phyloP scores from a whole-genome alignment of 208 protist genomes.

The Phytomonas sp. region DNA sequence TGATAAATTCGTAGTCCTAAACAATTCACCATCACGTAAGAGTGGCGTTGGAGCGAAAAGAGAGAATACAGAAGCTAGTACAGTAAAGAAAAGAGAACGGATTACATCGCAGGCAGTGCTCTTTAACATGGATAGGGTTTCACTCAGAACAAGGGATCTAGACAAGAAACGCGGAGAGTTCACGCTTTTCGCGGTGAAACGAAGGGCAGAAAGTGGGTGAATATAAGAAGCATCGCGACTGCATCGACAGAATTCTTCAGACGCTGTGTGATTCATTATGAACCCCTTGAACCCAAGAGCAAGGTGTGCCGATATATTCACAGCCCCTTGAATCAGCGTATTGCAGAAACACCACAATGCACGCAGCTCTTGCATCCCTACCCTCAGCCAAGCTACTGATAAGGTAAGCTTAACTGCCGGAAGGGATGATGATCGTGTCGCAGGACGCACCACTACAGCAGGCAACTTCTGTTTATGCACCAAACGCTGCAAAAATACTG shows the following conservation, averaged over 20 bases:
- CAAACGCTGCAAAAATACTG: background rate
- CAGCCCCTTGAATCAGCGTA: background rate
- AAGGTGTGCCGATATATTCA: background rate
- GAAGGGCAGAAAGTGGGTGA: background rate
- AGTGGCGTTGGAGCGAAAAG: background rate
- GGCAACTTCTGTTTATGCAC: background rate
- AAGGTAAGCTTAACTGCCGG: background rate
- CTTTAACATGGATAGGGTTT: background rate
- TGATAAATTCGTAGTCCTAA: background rate
- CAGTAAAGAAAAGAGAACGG: background rate
- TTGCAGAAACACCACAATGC: background rate
- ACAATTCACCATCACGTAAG: background rate
- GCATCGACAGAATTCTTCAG: background rate
- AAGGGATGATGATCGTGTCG: background rate
- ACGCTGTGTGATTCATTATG: background rate
- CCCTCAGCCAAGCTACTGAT: background rate
- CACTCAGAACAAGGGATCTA: background rate
- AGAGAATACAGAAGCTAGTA: background rate
- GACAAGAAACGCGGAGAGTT: background rate
- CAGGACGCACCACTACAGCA: background rate
- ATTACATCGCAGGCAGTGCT: background rate
- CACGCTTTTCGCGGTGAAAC: background rate
- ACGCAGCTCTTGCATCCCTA: background rate
- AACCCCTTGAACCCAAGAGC: background rate
- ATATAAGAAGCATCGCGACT: background rate